Conservation (phyloP, 306 rosid genomes). For the Aeschynomene evenia region DNA sequence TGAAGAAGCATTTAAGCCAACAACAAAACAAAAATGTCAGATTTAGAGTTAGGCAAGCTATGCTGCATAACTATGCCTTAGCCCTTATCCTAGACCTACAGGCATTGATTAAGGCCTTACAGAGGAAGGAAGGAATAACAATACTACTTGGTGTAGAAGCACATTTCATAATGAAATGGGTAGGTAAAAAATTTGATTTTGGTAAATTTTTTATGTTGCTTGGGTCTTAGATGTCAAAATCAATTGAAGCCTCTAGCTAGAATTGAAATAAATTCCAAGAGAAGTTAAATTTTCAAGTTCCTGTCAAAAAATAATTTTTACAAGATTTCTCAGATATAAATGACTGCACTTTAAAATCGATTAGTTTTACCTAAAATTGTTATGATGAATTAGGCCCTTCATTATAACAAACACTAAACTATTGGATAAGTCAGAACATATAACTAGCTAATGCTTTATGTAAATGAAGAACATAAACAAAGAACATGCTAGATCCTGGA, state of each 20-base stretch:
- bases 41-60: neutral
- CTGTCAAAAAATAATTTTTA: too few relatives aligned
- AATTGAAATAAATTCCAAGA: too few relatives aligned
- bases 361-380: too few relatives aligned
- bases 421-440: neutral
- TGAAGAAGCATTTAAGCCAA: constrained; percentile 8
- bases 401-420: neutral
- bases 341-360: too few relatives aligned
- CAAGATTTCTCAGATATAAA: too few relatives aligned
- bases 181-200: too few relatives aligned
- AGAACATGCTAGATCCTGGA: neutral
- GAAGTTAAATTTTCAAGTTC: too few relatives aligned
- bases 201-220: too few relatives aligned
- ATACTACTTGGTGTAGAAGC: neutral
- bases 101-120: neutral
- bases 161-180: constrained; percentile 1
- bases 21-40: neutral
- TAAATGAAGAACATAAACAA: neutral
- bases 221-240: too few relatives aligned
- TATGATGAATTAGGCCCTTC: neutral
- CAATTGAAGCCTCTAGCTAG: too few relatives aligned
- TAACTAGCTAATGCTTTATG: neutral
- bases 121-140: constrained; percentile 1
- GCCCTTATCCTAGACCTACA: too few relatives aligned
- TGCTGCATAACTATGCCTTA: neutral